phyloP scores from a whole-genome alignment of 805 yeast genomes.

The Yarrowia sp. region DNA sequence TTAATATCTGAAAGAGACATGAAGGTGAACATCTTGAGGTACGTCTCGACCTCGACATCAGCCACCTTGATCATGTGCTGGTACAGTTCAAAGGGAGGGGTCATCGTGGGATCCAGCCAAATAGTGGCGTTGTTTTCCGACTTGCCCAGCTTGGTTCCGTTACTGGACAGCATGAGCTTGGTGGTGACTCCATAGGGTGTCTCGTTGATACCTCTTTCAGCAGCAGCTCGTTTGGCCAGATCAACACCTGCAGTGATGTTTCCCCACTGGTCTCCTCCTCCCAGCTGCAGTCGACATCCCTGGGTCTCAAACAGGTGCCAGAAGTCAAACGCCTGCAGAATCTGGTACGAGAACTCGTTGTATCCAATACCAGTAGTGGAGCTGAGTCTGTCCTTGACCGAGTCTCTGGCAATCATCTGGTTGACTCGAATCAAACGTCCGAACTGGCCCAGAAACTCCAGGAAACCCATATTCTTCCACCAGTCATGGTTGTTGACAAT shows the following conservation, averaged over 20 bases:
- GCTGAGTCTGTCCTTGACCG: constrained; percentile 69
- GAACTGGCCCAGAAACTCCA: constrained; percentile 71
- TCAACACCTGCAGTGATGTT: constrained; percentile 96
- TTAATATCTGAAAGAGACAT: constrained; percentile 64
- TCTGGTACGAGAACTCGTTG: constrained; percentile 90
- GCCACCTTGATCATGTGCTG: constrained; percentile 80
- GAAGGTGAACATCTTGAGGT: constrained; percentile 75
- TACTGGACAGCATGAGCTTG: constrained; percentile 81
- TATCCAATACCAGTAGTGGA: constrained; percentile 80
- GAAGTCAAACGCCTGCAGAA: constrained; percentile 91
- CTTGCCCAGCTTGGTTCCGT: constrained; percentile 93
- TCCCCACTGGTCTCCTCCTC: constrained; percentile 99
- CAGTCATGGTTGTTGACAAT: constrained; percentile 70
- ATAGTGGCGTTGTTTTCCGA: constrained; percentile 91
- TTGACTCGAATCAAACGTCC: constrained; percentile 80
- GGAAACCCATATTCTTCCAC: constrained; percentile 78
- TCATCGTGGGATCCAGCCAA: constrained; percentile 71
- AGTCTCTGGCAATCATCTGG: constrained; percentile 86
- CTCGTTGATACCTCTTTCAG: constrained; percentile 33
- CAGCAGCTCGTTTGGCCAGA: constrained; percentile 40
- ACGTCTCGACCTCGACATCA: constrained; percentile 69
- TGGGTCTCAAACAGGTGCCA: constrained; percentile 66
- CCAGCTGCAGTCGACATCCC: constrained; percentile 70
- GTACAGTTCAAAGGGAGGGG: constrained; percentile 77
- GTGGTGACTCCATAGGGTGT: constrained; percentile 76